Conservation (phyloP, 2,329 filamentous ascomycete genomes). For the Diaporthe sp. region DNA sequence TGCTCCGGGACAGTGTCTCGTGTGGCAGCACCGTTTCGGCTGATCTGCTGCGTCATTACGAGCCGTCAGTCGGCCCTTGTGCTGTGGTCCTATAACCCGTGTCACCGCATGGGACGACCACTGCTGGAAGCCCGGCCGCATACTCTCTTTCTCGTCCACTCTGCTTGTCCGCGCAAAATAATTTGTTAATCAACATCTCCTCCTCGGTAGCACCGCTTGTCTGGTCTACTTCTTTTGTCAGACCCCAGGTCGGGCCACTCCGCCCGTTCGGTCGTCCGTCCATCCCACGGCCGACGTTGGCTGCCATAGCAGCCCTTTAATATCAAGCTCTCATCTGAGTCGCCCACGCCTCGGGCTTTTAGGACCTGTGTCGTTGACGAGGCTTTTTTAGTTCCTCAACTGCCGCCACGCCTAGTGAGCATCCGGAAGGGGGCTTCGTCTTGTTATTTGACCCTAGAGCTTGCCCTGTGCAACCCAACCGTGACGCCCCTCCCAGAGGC, state of each 20-base stretch:
- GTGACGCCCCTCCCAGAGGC: conserved; percentile 13
- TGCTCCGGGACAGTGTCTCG: conserved; percentile 32
- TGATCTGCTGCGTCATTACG: conserved; percentile 13
- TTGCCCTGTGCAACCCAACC: conserved; percentile 30
- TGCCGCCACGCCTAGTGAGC: conserved; percentile 32
- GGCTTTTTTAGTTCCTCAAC: conserved; percentile 13
- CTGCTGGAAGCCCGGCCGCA: conserved; percentile 37
- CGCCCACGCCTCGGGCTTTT: conserved; percentile 13
- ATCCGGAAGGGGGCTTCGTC: conserved; percentile 31
- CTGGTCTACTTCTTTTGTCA: conserved; percentile 30
- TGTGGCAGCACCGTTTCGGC: conserved; percentile 29
- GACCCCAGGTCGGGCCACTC: conserved; percentile 19
- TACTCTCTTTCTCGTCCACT: conserved; percentile 27
- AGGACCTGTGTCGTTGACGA: conserved; percentile 29
- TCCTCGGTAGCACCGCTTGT: conserved; percentile 13
- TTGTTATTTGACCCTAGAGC: conserved; percentile 29
- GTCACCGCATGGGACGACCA: conserved; percentile 35
- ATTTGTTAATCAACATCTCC: conserved; percentile 2
- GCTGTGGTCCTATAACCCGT: conserved; percentile 32
- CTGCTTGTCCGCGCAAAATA: conserved; percentile 10
- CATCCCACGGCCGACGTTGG: conserved; percentile 17
- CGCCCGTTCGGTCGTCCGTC: conserved; percentile 23
- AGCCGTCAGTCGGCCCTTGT: conserved; percentile 12
- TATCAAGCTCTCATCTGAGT: conserved; percentile 35
- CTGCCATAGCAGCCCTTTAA: conserved; percentile 25